Percentiles rank a stretch among this genome's conserved stretches.
These are phyloP conservation scores for Sanghuangporus baumii DNA, from an alignment of 1,284 basidiomycete genomes.

Conservation along the genomic window DNA sequence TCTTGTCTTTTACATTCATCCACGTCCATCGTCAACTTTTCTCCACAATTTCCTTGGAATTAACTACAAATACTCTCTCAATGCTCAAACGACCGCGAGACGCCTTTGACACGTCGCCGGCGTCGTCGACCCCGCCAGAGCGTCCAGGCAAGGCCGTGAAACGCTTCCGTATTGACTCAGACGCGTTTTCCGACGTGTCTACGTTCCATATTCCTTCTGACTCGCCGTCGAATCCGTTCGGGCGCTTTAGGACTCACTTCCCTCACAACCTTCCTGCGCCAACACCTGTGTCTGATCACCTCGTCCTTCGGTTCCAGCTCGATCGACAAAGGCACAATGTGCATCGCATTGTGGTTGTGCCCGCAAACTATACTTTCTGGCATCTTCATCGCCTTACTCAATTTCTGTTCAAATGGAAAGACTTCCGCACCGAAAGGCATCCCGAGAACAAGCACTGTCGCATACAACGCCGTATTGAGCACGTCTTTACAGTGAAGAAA, in stretches of 20 bases:
- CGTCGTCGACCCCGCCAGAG: slow-evolving; percentile 24
- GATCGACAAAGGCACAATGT: slow-evolving; percentile 36
- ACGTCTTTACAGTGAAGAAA: slow-evolving; percentile 56
- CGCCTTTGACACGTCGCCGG: slow-evolving; percentile 17
- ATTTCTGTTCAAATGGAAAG: slow-evolving; percentile 50
- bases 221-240: slow-evolving; percentile 36
- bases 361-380: slow-evolving; percentile 61
- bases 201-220: slow-evolving; percentile 29
- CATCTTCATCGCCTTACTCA: slow-evolving; percentile 58
- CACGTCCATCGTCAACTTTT: background rate
- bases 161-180: slow-evolving; percentile 13
- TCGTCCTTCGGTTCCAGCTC: slow-evolving; percentile 63
- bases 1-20: background rate
- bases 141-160: slow-evolving; percentile 18
- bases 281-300: slow-evolving; percentile 46
- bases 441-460: slow-evolving; percentile 12
- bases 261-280: slow-evolving; percentile 37
- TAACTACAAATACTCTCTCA: background rate
- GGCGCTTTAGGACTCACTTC: slow-evolving; percentile 29
- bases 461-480: slow-evolving; percentile 26
- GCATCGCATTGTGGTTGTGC: slow-evolving; percentile 62
- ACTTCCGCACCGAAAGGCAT: slow-evolving; percentile 18
- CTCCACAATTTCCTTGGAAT: background rate
- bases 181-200: slow-evolving; percentile 11
- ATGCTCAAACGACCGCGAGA: slow-evolving; percentile 25